These are phyloP conservation scores for Gossypium turneri DNA, from an alignment of 345 rosid genomes.

Conservation along the genomic window DNA sequence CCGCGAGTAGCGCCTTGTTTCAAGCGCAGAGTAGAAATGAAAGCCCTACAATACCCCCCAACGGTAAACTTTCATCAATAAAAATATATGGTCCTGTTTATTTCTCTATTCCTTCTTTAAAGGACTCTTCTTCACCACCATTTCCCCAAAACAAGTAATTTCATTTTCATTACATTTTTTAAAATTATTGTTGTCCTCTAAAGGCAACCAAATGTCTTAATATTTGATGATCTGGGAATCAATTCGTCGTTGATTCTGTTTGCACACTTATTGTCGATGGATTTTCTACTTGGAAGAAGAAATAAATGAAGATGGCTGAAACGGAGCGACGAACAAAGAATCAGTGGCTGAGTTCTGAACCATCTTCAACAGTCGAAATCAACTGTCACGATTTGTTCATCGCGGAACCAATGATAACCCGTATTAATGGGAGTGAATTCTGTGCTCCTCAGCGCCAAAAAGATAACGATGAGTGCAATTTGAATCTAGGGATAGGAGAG, in stretches of 20 bases:
- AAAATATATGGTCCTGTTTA: conserved; percentile 20
- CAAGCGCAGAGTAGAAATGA: not conserved
- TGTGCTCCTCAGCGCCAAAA: conserved; percentile 18
- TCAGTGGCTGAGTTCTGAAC: conserved; percentile 28
- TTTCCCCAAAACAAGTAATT: no score
- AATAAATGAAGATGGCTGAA: conserved; percentile 21
- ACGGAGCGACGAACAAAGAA: conserved; percentile 14
- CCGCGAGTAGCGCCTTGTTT: conserved; percentile 12
- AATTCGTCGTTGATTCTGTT: not conserved
- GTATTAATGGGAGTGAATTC: conserved; percentile 21
- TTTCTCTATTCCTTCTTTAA: not conserved
- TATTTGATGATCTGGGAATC: not conserved
- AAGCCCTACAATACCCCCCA: conserved; percentile 16
- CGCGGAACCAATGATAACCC: conserved; percentile 18
- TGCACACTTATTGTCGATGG: not conserved
- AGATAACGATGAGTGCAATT: conserved; percentile 21
- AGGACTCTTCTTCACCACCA: not conserved
- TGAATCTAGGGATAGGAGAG: conserved; percentile 55
- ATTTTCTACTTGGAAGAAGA: not conserved
- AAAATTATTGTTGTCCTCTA: not conserved
- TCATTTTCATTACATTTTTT: no score
- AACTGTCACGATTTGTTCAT: conserved; percentile 17
- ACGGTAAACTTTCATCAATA: not conserved
- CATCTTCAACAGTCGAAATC: conserved; percentile 6
- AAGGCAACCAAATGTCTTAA: not conserved